phyloP scores from a whole-genome alignment of 192 early-diverging fungal genomes.

The Phycomyces nitens region DNA sequence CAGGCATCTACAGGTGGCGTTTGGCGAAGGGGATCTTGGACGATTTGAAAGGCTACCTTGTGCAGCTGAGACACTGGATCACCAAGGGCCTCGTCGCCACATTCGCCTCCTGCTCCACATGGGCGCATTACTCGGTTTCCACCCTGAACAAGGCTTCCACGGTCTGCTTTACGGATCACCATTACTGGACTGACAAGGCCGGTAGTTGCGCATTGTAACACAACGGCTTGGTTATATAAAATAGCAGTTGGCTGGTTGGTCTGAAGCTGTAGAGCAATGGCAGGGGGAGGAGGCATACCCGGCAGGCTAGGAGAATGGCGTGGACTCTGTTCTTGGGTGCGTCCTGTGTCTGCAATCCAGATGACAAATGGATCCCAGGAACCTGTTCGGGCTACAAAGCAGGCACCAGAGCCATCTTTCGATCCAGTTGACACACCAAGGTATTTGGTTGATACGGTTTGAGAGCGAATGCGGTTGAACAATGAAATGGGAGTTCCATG shows the following conservation, averaged over 20 bases:
- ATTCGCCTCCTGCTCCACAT: constrained; percentile 34
- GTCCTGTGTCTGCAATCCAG: constrained; percentile 72
- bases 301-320: constrained; percentile 6
- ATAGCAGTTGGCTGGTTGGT: constrained; percentile 61
- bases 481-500: constrained; percentile 83
- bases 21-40: constrained; percentile 37
- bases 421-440: constrained; percentile 55
- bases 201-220: constrained; percentile 81
- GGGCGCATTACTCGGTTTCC: constrained; percentile 44
- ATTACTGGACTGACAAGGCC: constrained; percentile 81
- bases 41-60: constrained; percentile 86
- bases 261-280: constrained; percentile 59
- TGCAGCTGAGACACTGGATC: constrained; percentile 91
- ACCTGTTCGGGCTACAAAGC: constrained; percentile 70
- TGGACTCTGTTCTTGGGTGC: constrained; percentile 35
- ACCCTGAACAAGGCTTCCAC: constrained; percentile 75
- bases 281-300: constrained; percentile 21
- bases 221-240: constrained; percentile 84
- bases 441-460: constrained; percentile 88
- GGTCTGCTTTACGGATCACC: constrained; percentile 81
- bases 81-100: constrained; percentile 57
- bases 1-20: neutral
- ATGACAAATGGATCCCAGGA: constrained; percentile 87
- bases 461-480: constrained; percentile 87
- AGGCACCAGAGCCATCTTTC: constrained; percentile 46